phyloP scores from a whole-genome alignment of 176 grass and related monocot species.

The Oryza australiensis region DNA sequence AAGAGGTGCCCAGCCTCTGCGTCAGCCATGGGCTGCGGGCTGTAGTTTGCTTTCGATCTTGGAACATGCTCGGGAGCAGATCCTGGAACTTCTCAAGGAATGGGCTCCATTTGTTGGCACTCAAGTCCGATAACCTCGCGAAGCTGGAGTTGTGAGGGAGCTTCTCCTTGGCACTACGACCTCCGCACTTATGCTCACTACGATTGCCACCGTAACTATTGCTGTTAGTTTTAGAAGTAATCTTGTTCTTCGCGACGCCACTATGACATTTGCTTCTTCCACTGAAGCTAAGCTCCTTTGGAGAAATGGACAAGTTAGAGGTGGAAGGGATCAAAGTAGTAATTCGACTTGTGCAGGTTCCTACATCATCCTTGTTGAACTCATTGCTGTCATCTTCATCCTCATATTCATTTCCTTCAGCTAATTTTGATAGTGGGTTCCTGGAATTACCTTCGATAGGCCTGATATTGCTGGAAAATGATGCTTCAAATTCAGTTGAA shows the following conservation, averaged over 20 bases:
- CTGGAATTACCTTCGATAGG: conserved; percentile 20
- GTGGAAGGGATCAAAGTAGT: conserved; percentile 20
- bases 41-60: conserved; percentile 38
- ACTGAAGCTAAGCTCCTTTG: conserved; percentile 38
- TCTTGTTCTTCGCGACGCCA: conserved; percentile 24
- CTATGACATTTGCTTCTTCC: conserved; percentile 2
- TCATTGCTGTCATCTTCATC: conserved; percentile 20
- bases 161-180: conserved; percentile 55
- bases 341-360: conserved; percentile 10
- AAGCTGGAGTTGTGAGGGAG: conserved; percentile 41
- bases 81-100: conserved; percentile 69
- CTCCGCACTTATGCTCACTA: conserved; percentile 34
- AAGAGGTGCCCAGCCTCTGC: conserved; percentile 61
- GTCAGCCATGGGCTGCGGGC: conserved; percentile 25
- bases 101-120: conserved; percentile 46
- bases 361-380: conserved; percentile 7
- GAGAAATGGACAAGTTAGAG: conserved; percentile 44
- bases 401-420: conserved; percentile 39
- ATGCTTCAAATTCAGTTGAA: conserved; percentile 25
- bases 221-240: conserved; percentile 31
- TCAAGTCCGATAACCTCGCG: conserved; percentile 59
- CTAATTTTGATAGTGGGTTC: conserved; percentile 50
- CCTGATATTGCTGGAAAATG: conserved; percentile 33
- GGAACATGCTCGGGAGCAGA: conserved; percentile 48
- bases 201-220: conserved; percentile 26